A percentile compares a stretch with the other conserved stretches of the same genome.
Evolutionary conservation across 192 early-diverging fungal genomes (phyloP).

Genomic region (Gonapodya prolifera): DNA sequence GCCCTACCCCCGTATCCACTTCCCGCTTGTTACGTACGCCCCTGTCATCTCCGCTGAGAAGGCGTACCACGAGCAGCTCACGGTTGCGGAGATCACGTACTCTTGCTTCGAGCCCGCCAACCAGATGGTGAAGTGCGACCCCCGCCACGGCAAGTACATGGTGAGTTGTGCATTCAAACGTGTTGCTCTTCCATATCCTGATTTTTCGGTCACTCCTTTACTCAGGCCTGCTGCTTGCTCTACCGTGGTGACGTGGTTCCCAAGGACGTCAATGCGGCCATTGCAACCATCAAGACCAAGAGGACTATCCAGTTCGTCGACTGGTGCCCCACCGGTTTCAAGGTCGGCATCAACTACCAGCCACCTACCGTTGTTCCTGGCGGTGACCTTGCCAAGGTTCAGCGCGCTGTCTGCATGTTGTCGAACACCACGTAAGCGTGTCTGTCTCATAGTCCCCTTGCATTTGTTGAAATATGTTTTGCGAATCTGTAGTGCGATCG

Average conservation of each 20-base stretch:
- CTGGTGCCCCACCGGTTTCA: constrained; percentile 17
- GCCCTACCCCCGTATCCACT: constrained; percentile 98
- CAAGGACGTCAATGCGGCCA: constrained; percentile 16
- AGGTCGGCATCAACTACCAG: constrained; percentile 19
- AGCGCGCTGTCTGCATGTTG: constrained; percentile 16
- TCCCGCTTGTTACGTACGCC: constrained; percentile 96
- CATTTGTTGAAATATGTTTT: neutral
- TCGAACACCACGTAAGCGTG: constrained; percentile 11
- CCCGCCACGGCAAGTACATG: constrained; percentile 18
- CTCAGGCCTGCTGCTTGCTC: constrained; percentile 6
- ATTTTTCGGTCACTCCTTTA: neutral
- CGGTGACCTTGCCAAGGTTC: constrained; percentile 17
- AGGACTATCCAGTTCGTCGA: constrained; percentile 17
- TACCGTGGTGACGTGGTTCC: constrained; percentile 14
- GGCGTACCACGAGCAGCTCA: constrained; percentile 18
- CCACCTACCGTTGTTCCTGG: constrained; percentile 15
- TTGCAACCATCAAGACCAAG: constrained; percentile 18
- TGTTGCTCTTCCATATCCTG: neutral
- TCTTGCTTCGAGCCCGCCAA: constrained; percentile 18
- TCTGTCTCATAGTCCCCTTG: neutral
- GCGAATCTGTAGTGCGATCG: constrained; percentile 7
- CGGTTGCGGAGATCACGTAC: constrained; percentile 16
- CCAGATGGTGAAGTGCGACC: constrained; percentile 19
- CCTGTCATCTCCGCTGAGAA: constrained; percentile 25
- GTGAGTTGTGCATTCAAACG: neutral